Evolutionary conservation across 2,329 filamentous ascomycete genomes (phyloP), one percentile per base, ranked within the genome.

Genomic region (Neopestalotiopsis rosae): DNA sequence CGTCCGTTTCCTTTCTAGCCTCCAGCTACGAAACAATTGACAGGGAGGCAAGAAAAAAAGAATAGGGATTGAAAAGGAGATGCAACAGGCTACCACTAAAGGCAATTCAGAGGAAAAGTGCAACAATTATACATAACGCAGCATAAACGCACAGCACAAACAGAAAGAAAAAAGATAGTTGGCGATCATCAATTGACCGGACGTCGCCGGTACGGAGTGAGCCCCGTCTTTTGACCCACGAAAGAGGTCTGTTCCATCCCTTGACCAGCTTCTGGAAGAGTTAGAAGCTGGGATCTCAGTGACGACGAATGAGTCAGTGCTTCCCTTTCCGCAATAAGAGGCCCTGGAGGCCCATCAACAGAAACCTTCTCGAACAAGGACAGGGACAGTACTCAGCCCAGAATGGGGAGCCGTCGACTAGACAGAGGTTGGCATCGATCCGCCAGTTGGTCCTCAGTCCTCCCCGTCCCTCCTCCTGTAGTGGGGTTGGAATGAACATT

Each of bases 1-100:
- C 49, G 63, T 38, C 63, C 42, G 63, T 34, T 66, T 57, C 42
- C 49, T 58, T 28, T 56, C 52, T 66, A 57, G 63, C 40, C 14
- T 28, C 24, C 20, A 38, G 63, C 40, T 17, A 42, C 63, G 52
- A 66, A 56, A n/a, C 24, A 32, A 56, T n/a, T 12, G 34, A 62
- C 30, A 59, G 57, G 57, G 61, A 61, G 28, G 14, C 24, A 63
- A 38, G n/a, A 64, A 45, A 45, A 24, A 34, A 52, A 28, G 49
- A 65, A 45, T n/a, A 5, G 38, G n/a, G 30, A 49, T 13, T 9
- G 14, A 10, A 30, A 57, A 45, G 64, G 42, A 45, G 34, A 57
- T 28, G 32, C 24, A 28, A 28, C 24, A 28, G 24, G 24, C 64
- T 17, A 40, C 13, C 10, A 32, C 30, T 6, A 24, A 59, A 14